Evolutionary conservation across 2,329 filamentous ascomycete genomes (phyloP).

Genomic region (Helicocarpus griseus): DNA sequence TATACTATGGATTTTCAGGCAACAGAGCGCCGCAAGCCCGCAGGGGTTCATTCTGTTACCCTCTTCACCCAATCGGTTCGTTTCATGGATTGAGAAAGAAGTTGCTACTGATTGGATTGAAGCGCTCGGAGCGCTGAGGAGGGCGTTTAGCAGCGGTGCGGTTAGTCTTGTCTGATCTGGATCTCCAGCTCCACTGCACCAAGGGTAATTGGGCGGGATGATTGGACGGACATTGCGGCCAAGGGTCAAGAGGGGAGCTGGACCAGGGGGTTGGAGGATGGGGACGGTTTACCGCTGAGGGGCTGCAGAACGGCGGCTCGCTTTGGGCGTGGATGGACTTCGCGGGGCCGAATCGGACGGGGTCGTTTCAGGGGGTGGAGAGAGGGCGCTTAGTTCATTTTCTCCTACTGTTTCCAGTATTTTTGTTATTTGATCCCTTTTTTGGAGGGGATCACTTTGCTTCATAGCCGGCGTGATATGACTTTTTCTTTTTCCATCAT

Average conservation of each 20-base stretch:
- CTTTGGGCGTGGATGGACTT: background rate
- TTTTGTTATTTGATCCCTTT: background rate
- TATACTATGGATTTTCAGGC: no score
- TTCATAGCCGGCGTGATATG: no score
- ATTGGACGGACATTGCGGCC: background rate
- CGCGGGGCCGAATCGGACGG: background rate
- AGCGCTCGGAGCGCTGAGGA: constrained; percentile 1
- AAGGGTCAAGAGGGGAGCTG: background rate
- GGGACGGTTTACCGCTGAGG: no score
- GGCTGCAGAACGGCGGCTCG: background rate
- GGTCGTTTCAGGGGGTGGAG: background rate
- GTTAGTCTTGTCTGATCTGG: background rate
- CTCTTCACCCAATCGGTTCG: no score
- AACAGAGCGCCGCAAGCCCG: no score
- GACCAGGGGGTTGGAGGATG: no score
- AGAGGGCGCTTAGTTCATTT: constrained; percentile 1
- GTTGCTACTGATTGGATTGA: background rate
- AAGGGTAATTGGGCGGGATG: background rate
- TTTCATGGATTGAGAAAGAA: no score
- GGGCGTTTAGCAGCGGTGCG: background rate
- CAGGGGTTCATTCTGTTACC: no score
- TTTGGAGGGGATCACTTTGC: no score
- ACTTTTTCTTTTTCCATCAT: no score
- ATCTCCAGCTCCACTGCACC: background rate
- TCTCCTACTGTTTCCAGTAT: background rate